Evolutionary conservation across 2,329 filamentous ascomycete species (phyloP).

Genomic region (Cercospora sp.): DNA sequence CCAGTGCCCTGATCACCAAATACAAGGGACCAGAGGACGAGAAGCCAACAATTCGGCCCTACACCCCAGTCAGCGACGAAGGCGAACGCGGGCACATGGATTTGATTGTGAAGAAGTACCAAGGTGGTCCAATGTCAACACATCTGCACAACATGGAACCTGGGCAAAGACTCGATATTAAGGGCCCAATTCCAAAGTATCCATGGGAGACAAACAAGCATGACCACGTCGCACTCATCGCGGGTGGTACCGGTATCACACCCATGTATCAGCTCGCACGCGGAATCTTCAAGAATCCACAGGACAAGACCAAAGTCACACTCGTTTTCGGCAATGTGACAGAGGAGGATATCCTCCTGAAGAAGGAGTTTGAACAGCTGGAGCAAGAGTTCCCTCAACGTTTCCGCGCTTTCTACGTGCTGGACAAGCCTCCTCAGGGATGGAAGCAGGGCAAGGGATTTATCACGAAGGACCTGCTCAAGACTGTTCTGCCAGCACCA

Average conservation of each 20-base stretch:
- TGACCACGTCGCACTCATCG: slow-evolving; percentile 78
- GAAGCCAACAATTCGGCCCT: slow-evolving; percentile 87
- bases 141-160: slow-evolving; percentile 82
- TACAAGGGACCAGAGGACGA: slow-evolving; percentile 79
- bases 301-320: slow-evolving; percentile 96
- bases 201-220: slow-evolving; percentile 89
- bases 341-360: slow-evolving; percentile 89
- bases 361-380: slow-evolving; percentile 77
- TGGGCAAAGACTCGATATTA: slow-evolving; percentile 83
- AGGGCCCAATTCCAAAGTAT: slow-evolving; percentile 95
- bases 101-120: slow-evolving; percentile 89
- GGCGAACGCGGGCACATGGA: slow-evolving; percentile 79
- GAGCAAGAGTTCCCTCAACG: slow-evolving; percentile 95
- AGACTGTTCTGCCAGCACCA: slow-evolving; percentile 91
- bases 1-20: slow-evolving; percentile 88
- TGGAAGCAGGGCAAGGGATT: slow-evolving; percentile 77
- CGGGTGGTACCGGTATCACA: slow-evolving; percentile 95
- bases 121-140: slow-evolving; percentile 84
- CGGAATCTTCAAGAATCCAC: slow-evolving; percentile 91
- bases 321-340: slow-evolving; percentile 88
- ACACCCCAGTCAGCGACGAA: slow-evolving; percentile 89
- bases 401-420: slow-evolving; percentile 91
- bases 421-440: slow-evolving; percentile 78
- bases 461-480: slow-evolving; percentile 88
- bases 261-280: slow-evolving; percentile 96